These are phyloP conservation scores for Thielaviopsis ethacetica DNA, from an alignment of 2,329 filamentous ascomycete genomes.

Conservation along the genomic window DNA sequence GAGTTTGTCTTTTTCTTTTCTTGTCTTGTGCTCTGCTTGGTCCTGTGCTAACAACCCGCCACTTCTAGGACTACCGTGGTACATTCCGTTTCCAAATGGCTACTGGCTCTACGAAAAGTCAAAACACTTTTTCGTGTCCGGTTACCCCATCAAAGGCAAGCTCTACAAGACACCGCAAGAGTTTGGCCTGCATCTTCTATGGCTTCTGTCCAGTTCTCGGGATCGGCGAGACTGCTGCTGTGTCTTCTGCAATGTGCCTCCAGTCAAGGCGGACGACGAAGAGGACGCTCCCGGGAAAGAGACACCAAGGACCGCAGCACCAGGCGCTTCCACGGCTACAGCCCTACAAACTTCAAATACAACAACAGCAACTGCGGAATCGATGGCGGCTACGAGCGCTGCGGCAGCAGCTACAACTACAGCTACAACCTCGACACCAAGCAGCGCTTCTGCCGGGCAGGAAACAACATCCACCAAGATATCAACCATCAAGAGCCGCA, in stretches of 20 bases:
- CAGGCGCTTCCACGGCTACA: constrained; percentile 10
- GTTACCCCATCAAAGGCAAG: constrained; percentile 31
- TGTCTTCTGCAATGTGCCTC: constrained; percentile 27
- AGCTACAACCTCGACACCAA: constrained; percentile 5
- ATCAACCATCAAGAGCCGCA: constrained; percentile 10
- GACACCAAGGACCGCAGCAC: neutral
- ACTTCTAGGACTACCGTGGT: constrained; percentile 24
- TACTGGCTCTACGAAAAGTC: constrained; percentile 33
- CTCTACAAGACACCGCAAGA: constrained; percentile 37
- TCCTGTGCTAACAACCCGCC: neutral
- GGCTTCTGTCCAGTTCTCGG: constrained; percentile 31
- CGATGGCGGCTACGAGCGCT: neutral
- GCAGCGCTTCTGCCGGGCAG: neutral
- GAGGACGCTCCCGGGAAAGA: neutral
- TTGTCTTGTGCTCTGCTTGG: neutral
- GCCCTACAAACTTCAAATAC: constrained; percentile 11
- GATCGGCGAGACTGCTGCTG: constrained; percentile 35
- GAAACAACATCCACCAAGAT: constrained; percentile 4
- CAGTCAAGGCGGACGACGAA: constrained; percentile 16
- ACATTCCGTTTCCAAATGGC: constrained; percentile 27
- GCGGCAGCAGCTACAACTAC: constrained; percentile 1
- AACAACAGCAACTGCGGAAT: neutral
- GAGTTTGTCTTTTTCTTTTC: neutral
- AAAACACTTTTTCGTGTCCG: constrained; percentile 33
- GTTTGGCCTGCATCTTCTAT: constrained; percentile 34